Evolutionary conservation across 768 basidiomycete genomes (phyloP), one percentile per base, ranked within the genome.

Genomic region (Lepiota subincarnata): DNA sequence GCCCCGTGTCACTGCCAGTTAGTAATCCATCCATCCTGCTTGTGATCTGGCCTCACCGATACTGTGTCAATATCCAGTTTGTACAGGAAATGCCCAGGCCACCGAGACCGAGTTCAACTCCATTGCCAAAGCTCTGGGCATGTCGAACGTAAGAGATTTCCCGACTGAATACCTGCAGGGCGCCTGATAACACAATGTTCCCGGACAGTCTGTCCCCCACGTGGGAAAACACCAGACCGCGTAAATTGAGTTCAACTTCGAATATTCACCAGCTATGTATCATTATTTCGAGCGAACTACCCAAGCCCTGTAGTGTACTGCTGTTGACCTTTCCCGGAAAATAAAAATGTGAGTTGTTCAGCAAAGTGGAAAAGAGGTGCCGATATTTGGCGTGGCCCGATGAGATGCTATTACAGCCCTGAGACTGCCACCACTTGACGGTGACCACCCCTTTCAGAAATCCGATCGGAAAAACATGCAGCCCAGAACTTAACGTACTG

Each of bases 1-100:
- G 62, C 67, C 76, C 31, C 82, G 76, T 51, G 76, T 89, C 45
- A 66, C 69, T 40, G 75, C 76, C 41, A 77, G 87, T 88, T 60
- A 55, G 78, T 70, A 7, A 38, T 18, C 24, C 13, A 4, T 18
- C 11, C 16, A n/a, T 26, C 24, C 13, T 14, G 4, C 24, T 14
- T 8, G 20, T 44, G 24, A 13, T 22, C 13, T n/a, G 7, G 2
- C 20, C 36, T 24, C 19, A 48, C 18, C 16, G 35, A 19, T 37
- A 18, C 2, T 0, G 3, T 56, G 12, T 7, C 38, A 35, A 20
- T 24, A 11, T 22, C 11, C 50, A 86, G 85, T 86, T 58, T 73
- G 79, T 65, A 70, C 71, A 10, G 82, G 76, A 6, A 58, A 16
- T 0, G 35, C 12, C 3, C 75, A 60, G 53, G 75, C 84, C 12